phyloP scores from a whole-genome alignment of 352 stramenopile species.

The Phytophthora meadii region DNA sequence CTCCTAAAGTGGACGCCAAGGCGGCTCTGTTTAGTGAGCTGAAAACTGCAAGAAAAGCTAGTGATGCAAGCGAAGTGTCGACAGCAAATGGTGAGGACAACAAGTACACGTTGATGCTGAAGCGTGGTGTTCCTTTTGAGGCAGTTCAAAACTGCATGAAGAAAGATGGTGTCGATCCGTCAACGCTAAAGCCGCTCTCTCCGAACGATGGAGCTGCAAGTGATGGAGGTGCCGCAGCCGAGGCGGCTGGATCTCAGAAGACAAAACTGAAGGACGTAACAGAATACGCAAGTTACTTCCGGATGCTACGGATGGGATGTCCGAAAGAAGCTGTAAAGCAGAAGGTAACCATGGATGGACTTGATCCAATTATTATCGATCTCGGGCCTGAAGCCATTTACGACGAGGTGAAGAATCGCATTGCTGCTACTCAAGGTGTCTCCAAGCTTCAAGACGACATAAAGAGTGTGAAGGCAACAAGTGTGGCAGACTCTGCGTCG shows the following conservation, averaged over 20 bases:
- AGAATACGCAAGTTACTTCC: constrained; percentile 91
- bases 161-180: constrained; percentile 65
- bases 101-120: constrained; percentile 76
- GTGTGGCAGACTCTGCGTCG: background rate
- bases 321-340: constrained; percentile 90
- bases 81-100: constrained; percentile 13
- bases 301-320: constrained; percentile 94
- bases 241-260: constrained; percentile 5
- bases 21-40: constrained; percentile 25
- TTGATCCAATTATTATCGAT: constrained; percentile 72
- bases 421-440: constrained; percentile 28
- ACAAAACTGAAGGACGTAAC: constrained; percentile 66
- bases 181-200: constrained; percentile 32
- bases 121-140: constrained; percentile 72
- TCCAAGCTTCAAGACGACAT: constrained; percentile 73
- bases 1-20: constrained; percentile 23
- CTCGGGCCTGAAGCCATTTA: constrained; percentile 67
- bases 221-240: background rate
- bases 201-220: background rate
- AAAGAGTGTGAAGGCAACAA: constrained; percentile 48
- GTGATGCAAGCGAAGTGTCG: constrained; percentile 5
- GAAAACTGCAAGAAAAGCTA: constrained; percentile 17
- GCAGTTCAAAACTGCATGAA: constrained; percentile 79
- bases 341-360: constrained; percentile 92
- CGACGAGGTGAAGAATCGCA: constrained; percentile 67